phyloP scores from a whole-genome alignment of 148 eudicot species.

The Vaccinium darrowii region DNA sequence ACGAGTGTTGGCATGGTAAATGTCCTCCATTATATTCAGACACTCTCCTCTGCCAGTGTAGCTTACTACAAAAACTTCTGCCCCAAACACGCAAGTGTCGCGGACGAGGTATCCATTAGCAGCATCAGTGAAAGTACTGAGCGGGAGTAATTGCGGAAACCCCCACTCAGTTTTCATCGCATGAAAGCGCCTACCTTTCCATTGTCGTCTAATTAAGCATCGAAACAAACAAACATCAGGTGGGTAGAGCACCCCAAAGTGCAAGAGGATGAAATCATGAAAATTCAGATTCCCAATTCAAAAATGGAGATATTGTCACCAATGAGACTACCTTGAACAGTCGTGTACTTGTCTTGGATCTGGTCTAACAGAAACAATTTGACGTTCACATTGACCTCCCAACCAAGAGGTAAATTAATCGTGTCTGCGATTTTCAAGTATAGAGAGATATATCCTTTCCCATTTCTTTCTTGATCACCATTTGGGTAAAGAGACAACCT shows the following conservation, averaged over 20 bases:
- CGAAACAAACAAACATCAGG: background rate
- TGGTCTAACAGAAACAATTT: background rate
- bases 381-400: conserved; percentile 6
- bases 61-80: background rate
- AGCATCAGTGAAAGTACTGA: conserved; percentile 2
- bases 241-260: background rate
- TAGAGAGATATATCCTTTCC: conserved; percentile 3
- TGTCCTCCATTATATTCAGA: background rate
- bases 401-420: conserved; percentile 2
- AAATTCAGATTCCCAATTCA: background rate
- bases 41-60: background rate
- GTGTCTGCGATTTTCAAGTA: conserved; percentile 1
- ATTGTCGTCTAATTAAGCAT: background rate
- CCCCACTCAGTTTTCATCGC: background rate
- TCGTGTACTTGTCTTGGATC: background rate
- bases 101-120: background rate
- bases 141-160: background rate
- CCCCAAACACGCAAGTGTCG: background rate
- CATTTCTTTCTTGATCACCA: background rate
- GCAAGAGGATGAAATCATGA: background rate
- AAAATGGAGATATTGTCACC: background rate
- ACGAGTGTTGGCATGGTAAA: background rate
- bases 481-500: background rate
- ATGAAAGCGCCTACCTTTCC: background rate
- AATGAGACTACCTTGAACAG: background rate